phyloP scores from a whole-genome alignment of 169 alveolate species.

The Perkinsus marinus region DNA sequence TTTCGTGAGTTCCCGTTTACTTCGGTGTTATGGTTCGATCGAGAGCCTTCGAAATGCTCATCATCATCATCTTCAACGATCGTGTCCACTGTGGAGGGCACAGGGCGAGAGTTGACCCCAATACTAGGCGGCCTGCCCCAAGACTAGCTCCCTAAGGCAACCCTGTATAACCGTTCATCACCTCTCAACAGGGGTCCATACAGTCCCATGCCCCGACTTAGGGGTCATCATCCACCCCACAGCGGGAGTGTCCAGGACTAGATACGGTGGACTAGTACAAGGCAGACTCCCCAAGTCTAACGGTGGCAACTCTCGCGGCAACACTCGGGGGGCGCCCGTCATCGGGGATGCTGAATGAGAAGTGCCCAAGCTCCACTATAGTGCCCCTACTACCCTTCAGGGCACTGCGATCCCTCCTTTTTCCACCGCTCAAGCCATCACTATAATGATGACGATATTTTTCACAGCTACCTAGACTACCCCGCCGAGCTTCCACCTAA shows the following conservation, averaged over 20 bases:
- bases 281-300: background rate
- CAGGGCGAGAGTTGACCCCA: background rate
- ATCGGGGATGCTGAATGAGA: too few species aligned
- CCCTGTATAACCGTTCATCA: background rate
- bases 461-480: too few species aligned
- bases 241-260: background rate
- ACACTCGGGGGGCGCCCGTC: background rate
- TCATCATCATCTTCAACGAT: background rate
- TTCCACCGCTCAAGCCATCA: too few species aligned
- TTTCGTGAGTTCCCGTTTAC: too few species aligned
- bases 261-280: background rate
- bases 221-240: background rate
- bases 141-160: too few species aligned
- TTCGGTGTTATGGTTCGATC: too few species aligned
- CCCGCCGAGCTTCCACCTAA: too few species aligned
- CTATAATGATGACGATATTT: too few species aligned
- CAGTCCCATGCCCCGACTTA: background rate
- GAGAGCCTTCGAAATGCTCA: too few species aligned
- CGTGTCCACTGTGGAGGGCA: background rate
- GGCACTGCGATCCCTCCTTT: too few species aligned
- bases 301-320: background rate
- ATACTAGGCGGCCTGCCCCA: background rate
- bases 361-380: too few species aligned
- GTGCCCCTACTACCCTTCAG: too few species aligned
- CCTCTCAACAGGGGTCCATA: background rate